Evolutionary conservation across 371 early-diverging fungal genomes (phyloP).

Genomic region (Mortierella sp.): DNA sequence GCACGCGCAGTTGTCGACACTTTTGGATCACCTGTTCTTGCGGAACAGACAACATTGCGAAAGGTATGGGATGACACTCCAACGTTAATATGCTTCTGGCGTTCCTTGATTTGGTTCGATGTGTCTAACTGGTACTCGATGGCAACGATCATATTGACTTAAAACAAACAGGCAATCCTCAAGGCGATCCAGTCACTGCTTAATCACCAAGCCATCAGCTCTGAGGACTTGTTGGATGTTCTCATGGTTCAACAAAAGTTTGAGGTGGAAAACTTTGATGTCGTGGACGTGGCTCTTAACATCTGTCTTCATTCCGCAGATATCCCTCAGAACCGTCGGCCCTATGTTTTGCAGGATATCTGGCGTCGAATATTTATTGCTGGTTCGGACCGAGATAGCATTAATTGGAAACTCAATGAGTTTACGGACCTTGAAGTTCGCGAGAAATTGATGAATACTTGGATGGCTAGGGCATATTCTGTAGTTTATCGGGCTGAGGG

Average conservation of each 20-base stretch:
- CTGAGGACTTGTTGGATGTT: conserved; percentile 48
- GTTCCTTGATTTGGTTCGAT: background rate
- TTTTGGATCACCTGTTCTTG: conserved; percentile 26
- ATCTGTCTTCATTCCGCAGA: conserved; percentile 46
- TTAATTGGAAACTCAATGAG: conserved; percentile 29
- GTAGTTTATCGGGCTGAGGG: conserved; percentile 35
- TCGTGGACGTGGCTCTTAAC: conserved; percentile 29
- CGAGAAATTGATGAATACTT: conserved; percentile 26
- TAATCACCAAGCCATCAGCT: conserved; percentile 31
- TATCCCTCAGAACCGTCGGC: conserved; percentile 48
- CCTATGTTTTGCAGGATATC: conserved; percentile 45
- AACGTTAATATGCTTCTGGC: background rate
- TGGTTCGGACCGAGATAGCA: conserved; percentile 7
- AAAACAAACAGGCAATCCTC: conserved; percentile 12
- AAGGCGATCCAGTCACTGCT: conserved; percentile 18
- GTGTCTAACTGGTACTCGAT: background rate
- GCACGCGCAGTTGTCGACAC: conserved; percentile 17
- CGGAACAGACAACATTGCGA: conserved; percentile 19
- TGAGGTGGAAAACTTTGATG: conserved; percentile 35
- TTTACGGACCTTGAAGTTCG: conserved; percentile 29
- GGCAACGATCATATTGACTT: background rate
- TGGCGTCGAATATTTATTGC: conserved; percentile 51
- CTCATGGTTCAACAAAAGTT: conserved; percentile 37
- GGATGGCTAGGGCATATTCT: conserved; percentile 42
- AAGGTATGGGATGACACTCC: conserved; percentile 15